Base-by-base conservation (phyloP, 768 basidiomycete genomes). In the Strobilomyces dryophilus region DNA sequence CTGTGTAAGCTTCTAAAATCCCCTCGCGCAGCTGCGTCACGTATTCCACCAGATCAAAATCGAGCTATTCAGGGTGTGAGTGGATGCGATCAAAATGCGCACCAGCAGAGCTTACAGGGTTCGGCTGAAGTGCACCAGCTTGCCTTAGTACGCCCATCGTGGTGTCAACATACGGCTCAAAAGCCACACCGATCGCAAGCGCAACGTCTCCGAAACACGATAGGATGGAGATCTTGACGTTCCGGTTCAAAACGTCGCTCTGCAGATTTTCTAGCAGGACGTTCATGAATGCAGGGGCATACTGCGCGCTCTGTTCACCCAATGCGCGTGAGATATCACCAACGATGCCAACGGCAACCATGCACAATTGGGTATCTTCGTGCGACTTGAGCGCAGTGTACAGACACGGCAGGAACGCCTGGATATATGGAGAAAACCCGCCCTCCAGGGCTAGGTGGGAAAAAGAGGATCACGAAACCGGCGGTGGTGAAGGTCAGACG, bases 121-220 rank as follows among this genome's bases (percentile, higher is more conserved):
- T 92, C 8, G 92, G 88, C 59, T 89, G 82, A 54, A 98, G 80
- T 36, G 82, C 76, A 12, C 94, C 94, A 2, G 97, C 97, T 73
- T 98, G 95, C 58, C 82, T 78, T 46, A 99, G 75, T 24, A 99
- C 94, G 18, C 74, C 80, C 90, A 97, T 94, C 8, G 93, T 91
- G 6, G 91, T 91, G 53, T 85, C 84, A 45, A 97, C 76, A 69
- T 89, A 99, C 0, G 92, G 93, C 62, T 89, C 87, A 70, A 98
- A 99, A 8, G 76, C 74, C 12, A 83, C 75, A 2, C 92, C 92
- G 56, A 98, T 87, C 1, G 97, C 94, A 10, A 98, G 78, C 9
- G 95, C 95, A 59, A 99, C 88, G 65, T 99, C 97, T 20, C 95
- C 97, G 63, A 99, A 98, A 72, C 92, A 93, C 12, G 90, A 86